phyloP scores from a whole-genome alignment of 1,139 yeast species.

The Eremothecium sinecaudum region DNA sequence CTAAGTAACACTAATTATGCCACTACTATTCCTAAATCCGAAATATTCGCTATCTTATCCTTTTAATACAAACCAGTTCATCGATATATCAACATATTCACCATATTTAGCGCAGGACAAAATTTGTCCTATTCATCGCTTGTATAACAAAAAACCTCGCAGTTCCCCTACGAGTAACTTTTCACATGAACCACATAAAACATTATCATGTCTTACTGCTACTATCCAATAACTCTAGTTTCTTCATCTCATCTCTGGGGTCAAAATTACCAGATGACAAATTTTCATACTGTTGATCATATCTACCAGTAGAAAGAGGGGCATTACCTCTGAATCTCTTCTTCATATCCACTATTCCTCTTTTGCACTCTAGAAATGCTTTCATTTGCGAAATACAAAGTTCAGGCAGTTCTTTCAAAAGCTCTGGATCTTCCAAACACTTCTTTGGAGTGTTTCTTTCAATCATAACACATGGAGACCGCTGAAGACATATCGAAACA shows the following conservation, averaged over 20 bases:
- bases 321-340: conserved; percentile 93
- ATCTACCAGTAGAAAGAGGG: conserved; percentile 83
- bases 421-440: conserved; percentile 73
- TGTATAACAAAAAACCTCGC: too few species aligned
- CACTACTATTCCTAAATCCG: too few species aligned
- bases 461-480: conserved; percentile 92
- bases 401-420: conserved; percentile 72
- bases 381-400: conserved; percentile 76
- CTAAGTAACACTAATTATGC: too few species aligned
- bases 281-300: conserved; percentile 76
- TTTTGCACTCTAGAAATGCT: conserved; percentile 80
- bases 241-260: conserved; percentile 67
- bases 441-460: conserved; percentile 85
- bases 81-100: too few species aligned
- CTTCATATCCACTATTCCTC: conserved; percentile 79
- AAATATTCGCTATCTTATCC: too few species aligned
- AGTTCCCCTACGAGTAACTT: too few species aligned
- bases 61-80: too few species aligned
- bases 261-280: conserved; percentile 73
- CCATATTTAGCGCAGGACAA: too few species aligned
- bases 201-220: conserved; percentile 15
- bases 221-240: conserved; percentile 47
- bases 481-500: conserved; percentile 86
- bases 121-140: too few species aligned
- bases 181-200: background rate